Conservation (phyloP, 2,329 filamentous ascomycete genomes). For the Cladosporium halotolerans region DNA sequence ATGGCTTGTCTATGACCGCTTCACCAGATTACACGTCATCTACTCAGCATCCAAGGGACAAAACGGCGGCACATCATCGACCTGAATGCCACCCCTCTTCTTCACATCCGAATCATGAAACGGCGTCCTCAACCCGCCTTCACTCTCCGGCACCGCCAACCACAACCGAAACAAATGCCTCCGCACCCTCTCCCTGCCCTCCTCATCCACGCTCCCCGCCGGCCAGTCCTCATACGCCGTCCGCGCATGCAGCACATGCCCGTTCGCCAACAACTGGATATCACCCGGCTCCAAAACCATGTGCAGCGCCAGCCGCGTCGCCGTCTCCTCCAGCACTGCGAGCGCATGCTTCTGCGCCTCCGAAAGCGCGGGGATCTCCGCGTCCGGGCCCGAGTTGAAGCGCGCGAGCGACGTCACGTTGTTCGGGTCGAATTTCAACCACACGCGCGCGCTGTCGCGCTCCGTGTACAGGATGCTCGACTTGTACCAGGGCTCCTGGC, state of each 20-base stretch:
- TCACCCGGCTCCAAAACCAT: constrained; percentile 83
- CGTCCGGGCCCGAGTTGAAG: constrained; percentile 61
- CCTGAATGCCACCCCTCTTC: constrained; percentile 81
- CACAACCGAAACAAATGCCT: constrained; percentile 75
- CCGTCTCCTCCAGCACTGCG: constrained; percentile 64
- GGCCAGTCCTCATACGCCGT: constrained; percentile 68
- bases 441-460: constrained; percentile 58
- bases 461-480: constrained; percentile 71
- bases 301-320: constrained; percentile 63
- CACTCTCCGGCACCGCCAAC: constrained; percentile 69
- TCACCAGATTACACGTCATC: not conserved
- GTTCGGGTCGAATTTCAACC: constrained; percentile 84
- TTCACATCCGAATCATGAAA: constrained; percentile 73
- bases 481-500: constrained; percentile 67
- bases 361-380: constrained; percentile 64
- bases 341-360: constrained; percentile 61
- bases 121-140: constrained; percentile 76
- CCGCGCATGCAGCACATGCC: constrained; percentile 70
- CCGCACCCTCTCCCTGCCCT: constrained; percentile 50
- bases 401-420: constrained; percentile 68
- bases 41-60: constrained; percentile 71
- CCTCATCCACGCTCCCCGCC: constrained; percentile 31
- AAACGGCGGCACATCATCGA: constrained; percentile 67
- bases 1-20: not conserved
- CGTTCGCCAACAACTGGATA: constrained; percentile 75